Base-by-base conservation (phyloP, 1,284 basidiomycete species). In the Blastosporella zonata region DNA sequence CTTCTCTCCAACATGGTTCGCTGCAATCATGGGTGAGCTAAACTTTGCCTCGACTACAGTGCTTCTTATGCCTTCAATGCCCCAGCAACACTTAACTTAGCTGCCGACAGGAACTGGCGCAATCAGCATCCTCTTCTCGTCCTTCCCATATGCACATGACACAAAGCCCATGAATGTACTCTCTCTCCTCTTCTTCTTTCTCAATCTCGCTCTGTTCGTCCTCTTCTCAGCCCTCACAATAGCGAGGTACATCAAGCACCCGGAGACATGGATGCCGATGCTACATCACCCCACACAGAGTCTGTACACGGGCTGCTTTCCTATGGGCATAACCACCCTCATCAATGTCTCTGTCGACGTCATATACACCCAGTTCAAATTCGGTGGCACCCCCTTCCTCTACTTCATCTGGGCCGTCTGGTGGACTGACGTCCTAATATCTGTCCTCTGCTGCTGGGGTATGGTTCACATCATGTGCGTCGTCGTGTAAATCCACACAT, bases 291-390 rank as follows among this genome's bases (percentile, higher is more conserved):
- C 84, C 3, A 68, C 73, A 0, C 79, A 84, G 45, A 82, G 84
- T 54, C 70, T 91, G 45, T 91, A 80, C 60, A 72, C 82, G 23
- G 82, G 84, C 9, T 80, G 79, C 20, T 79, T 85, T 47, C 80
- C 86, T 0, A 90, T 91, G 86, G 87, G 79, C 3, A 72, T 77
- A 10, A 74, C 79, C 0, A 90, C 88, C 0, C 68, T 90, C 27
- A 73, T 90, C 49, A 79, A 72, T 34, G 65, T 75, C 35, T 68
- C 75, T 2, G 68, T 76, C 15, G 61, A 67, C 20, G 62, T 77
- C 29, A 65, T 81, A 20, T 61, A 77, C 51, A 58, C 58, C 6
- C 63, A 68, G 41, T 78, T 69, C 52, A 59, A 62, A 34, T 68
- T 84, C 46, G 82, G 80, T 29, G 84, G 84, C 7, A 63, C 60